A percentile compares a stretch with the other conserved stretches of the same genome.
phyloP scores from a whole-genome alignment of 306 rosid species.

The Lathyrus oleraceus region DNA sequence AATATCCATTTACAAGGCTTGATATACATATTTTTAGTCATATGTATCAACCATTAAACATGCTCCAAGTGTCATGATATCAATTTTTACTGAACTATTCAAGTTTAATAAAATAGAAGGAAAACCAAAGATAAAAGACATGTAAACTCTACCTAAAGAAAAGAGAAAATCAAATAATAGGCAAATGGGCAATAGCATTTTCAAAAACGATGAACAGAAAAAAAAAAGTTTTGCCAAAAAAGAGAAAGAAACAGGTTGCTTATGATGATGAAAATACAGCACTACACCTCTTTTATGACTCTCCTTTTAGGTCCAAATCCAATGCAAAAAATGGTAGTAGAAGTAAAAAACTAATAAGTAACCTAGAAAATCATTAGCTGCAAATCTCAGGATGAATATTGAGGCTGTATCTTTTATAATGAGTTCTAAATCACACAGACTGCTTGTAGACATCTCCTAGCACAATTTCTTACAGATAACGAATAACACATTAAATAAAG shows the following conservation, averaged over 20 bases:
- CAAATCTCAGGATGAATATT: not conserved
- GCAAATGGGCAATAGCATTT: not conserved
- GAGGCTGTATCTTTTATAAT: not conserved
- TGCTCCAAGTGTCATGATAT: too few species aligned
- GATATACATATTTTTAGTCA: too few species aligned
- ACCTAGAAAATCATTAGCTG: slow-evolving; percentile 2
- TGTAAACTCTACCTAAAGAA: not conserved
- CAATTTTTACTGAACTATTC: not conserved
- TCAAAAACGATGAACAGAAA: not conserved
- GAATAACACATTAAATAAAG: too few species aligned
- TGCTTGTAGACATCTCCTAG: too few species aligned
- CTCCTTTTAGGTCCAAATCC: not conserved
- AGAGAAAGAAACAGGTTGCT: too few species aligned
- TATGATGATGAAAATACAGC: too few species aligned
- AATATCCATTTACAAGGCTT: too few species aligned
- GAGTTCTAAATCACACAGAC: too few species aligned
- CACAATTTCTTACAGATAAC: too few species aligned
- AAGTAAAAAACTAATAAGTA: not conserved
- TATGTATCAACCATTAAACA: too few species aligned
- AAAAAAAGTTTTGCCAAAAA: not conserved
- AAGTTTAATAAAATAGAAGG: not conserved
- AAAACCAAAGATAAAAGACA: not conserved
- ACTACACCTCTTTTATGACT: not conserved
- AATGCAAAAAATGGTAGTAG: not conserved
- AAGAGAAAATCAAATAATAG: not conserved